Evolutionary conservation across 805 yeast species (phyloP).

Genomic region (Candida khao-thaluensis): DNA sequence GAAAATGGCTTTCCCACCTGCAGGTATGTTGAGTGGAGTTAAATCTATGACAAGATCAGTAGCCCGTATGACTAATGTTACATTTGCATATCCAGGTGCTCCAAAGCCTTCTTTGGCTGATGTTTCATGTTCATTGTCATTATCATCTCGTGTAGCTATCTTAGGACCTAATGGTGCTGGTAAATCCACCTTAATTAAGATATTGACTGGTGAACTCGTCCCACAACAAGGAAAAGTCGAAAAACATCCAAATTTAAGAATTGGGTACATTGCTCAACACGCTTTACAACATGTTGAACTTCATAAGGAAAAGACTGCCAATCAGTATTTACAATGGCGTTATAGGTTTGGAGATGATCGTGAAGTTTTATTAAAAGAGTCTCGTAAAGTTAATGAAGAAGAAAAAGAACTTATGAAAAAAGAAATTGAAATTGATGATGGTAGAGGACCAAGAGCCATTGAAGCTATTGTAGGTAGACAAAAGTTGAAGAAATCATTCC

Average conservation of each 20-base stretch:
- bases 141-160: slow-evolving; percentile 96
- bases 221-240: slow-evolving; percentile 89
- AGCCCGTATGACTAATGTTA: slow-evolving; percentile 80
- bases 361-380: slow-evolving; percentile 90
- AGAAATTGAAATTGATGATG: slow-evolving; percentile 79
- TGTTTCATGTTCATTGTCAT: slow-evolving; percentile 86
- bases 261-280: slow-evolving; percentile 98
- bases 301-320: slow-evolving; percentile 97
- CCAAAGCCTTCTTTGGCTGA: slow-evolving; percentile 73
- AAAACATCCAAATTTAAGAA: slow-evolving; percentile 96
- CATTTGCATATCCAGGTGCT: slow-evolving; percentile 89
- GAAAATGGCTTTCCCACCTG: slow-evolving; percentile 98
- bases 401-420: slow-evolving; percentile 77
- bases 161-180: slow-evolving; percentile 99
- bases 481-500: slow-evolving; percentile 93
- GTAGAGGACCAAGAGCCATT: slow-evolving; percentile 80
- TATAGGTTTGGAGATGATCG: slow-evolving; percentile 97
- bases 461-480: slow-evolving; percentile 98
- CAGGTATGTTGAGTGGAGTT: slow-evolving; percentile 96
- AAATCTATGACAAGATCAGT: slow-evolving; percentile 93
- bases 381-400: slow-evolving; percentile 75
- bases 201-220: slow-evolving; percentile 86
- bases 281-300: slow-evolving; percentile 96
- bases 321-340: slow-evolving; percentile 98
- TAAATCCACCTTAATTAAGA: slow-evolving; percentile 90